phyloP scores from a whole-genome alignment of 2,329 filamentous ascomycete genomes.

The Fusarium subtropicale region DNA sequence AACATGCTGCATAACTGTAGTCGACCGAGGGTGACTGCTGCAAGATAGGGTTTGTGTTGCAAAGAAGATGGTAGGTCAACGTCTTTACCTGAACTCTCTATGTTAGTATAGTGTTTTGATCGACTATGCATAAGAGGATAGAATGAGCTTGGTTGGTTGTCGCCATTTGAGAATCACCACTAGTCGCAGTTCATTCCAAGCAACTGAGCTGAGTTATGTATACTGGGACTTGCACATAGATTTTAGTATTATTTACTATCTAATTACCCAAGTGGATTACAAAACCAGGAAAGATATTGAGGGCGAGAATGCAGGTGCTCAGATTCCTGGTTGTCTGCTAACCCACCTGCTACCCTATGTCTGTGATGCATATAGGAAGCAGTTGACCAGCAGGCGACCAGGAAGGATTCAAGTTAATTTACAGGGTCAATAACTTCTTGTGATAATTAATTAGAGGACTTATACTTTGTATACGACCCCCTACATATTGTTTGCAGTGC shows the following conservation, averaged over 20 bases:
- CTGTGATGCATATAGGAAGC: no score
- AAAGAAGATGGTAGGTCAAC: background rate
- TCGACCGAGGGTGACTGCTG: background rate
- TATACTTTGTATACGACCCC: fast-evolving
- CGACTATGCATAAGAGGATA: background rate
- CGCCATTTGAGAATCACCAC: background rate
- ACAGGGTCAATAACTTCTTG: background rate
- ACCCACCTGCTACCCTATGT: background rate
- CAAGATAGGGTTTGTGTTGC: background rate
- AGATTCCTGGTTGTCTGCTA: no score
- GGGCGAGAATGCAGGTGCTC: no score
- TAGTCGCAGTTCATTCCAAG: background rate
- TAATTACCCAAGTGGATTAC: no score
- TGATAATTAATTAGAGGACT: background rate
- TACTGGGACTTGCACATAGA: no score
- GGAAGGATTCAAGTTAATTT: background rate
- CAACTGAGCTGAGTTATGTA: no score
- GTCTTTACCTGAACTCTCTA: background rate
- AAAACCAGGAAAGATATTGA: no score
- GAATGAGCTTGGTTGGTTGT: background rate
- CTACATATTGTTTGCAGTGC: no score
- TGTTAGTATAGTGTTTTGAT: background rate
- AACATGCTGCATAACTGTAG: background rate
- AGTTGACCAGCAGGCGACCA: background rate
- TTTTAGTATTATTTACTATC: no score